Percentiles rank a stretch among this genome's conserved stretches.
Evolutionary conservation across 495 filamentous ascomycete species (phyloP).

Genomic region (Umbilicaria muhlenbergii): DNA sequence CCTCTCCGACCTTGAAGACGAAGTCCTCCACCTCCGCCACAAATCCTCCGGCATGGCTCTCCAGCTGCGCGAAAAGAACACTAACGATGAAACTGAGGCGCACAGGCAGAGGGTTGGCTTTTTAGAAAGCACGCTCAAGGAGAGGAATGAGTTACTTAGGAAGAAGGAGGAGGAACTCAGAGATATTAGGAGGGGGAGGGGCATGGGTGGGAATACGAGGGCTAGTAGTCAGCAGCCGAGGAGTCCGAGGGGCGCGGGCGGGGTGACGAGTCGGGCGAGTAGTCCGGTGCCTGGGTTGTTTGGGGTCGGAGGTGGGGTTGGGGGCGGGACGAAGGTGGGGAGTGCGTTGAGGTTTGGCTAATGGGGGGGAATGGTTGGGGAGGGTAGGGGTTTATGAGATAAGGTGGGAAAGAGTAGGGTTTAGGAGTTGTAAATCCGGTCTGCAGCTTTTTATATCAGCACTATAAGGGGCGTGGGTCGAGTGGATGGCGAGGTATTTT

Average conservation of each 20-base stretch:
- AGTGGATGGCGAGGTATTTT: no score
- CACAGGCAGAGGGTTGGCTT: constrained; percentile 27
- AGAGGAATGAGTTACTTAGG: constrained; percentile 31
- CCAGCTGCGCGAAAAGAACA: constrained; percentile 20
- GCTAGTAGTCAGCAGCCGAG: constrained; percentile 11
- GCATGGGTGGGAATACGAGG: constrained; percentile 8
- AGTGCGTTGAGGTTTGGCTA: no score
- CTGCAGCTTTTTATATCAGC: no score
- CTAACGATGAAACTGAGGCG: constrained; percentile 12
- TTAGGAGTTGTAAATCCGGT: no score
- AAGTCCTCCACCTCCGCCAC: constrained; percentile 31
- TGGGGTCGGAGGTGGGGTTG: constrained; percentile 4
- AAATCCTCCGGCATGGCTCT: constrained; percentile 35
- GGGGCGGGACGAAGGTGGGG: neutral
- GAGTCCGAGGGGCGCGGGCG: constrained; percentile 4
- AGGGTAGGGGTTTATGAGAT: no score
- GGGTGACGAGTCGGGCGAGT: constrained; percentile 6
- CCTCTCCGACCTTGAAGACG: constrained; percentile 28
- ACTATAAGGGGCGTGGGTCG: no score
- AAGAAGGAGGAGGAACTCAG: constrained; percentile 48
- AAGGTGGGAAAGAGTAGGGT: no score
- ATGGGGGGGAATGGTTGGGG: no score
- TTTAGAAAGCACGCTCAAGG: constrained; percentile 25
- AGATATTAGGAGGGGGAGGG: constrained; percentile 31
- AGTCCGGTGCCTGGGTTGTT: constrained; percentile 9